phyloP scores from a whole-genome alignment of 2,329 filamentous ascomycete species.

The Waltergamsia citrina region DNA sequence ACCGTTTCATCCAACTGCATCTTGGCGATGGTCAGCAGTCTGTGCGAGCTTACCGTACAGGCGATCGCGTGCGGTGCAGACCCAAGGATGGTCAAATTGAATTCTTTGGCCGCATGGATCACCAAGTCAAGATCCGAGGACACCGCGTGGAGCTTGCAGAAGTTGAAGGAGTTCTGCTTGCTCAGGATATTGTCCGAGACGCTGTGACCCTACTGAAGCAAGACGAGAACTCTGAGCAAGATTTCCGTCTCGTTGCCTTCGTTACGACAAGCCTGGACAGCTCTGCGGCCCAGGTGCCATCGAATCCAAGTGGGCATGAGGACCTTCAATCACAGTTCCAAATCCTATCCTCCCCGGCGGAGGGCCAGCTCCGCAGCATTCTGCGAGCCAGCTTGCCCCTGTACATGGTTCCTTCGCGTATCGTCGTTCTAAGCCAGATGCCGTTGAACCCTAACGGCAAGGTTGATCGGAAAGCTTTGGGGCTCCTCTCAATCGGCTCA shows the following conservation, averaged over 20 bases:
- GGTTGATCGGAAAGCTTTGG: conserved; percentile 8
- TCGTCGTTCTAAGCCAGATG: conserved; percentile 7
- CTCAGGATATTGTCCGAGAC: conserved; percentile 7
- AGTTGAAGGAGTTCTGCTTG: conserved; percentile 12
- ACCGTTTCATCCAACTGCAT: conserved; percentile 7
- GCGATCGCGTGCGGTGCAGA: conserved; percentile 14
- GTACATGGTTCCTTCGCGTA: conserved; percentile 8
- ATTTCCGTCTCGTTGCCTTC: conserved; percentile 8
- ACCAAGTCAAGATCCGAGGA: conserved; percentile 18
- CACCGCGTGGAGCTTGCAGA: conserved; percentile 18
- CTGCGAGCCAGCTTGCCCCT: conserved; percentile 7
- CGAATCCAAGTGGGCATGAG: not conserved
- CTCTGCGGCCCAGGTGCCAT: conserved; percentile 15
- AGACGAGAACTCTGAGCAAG: not conserved
- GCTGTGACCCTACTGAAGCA: conserved; percentile 5
- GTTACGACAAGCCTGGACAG: conserved; percentile 7
- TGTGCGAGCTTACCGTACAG: conserved; percentile 13
- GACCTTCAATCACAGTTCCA: too few relatives aligned
- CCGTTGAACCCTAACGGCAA: conserved; percentile 10
- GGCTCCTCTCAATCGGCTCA: too few relatives aligned
- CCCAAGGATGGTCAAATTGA: conserved; percentile 13
- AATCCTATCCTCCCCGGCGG: conserved; percentile 19
- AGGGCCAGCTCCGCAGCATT: not conserved
- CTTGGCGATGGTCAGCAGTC: conserved; percentile 3
- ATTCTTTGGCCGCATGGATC: conserved; percentile 17